These are phyloP conservation scores for Vachellia pachyceras DNA, from an alignment of 306 rosid species.

Conservation along the genomic window DNA sequence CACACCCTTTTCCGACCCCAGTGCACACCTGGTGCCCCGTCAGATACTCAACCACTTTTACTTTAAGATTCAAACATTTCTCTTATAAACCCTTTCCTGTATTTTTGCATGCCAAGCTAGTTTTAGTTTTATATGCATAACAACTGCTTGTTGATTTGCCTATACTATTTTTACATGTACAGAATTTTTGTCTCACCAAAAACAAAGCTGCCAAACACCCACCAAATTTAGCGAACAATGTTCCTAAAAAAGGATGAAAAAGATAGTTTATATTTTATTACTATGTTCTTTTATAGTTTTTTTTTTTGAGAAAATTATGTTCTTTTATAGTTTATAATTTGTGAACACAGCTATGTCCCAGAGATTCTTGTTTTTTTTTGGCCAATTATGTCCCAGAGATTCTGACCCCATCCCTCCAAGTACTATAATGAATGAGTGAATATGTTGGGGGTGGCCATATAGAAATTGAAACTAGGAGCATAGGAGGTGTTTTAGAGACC, in stretches of 20 bases:
- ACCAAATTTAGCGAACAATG: slow-evolving; percentile 12
- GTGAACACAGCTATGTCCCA: slow-evolving; percentile 14
- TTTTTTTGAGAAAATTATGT: too few relatives aligned
- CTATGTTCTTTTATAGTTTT: too few relatives aligned
- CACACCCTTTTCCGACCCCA: slow-evolving; percentile 17
- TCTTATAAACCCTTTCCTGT: neutral
- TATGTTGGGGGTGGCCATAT: slow-evolving; percentile 33
- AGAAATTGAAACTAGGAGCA: slow-evolving; percentile 28
- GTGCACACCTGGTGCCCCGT: slow-evolving; percentile 33
- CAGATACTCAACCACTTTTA: slow-evolving; percentile 33
- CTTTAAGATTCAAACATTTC: slow-evolving; percentile 29
- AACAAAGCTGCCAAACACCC: slow-evolving; percentile 16
- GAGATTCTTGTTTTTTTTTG: too few relatives aligned
- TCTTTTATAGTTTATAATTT: neutral
- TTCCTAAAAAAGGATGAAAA: neutral
- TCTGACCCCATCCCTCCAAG: slow-evolving; percentile 13
- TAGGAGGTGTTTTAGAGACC: slow-evolving; percentile 37
- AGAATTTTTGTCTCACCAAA: neutral
- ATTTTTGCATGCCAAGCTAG: slow-evolving; percentile 26
- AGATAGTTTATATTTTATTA: neutral
- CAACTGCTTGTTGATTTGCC: too few relatives aligned
- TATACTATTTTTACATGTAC: too few relatives aligned
- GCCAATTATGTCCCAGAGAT: too few relatives aligned
- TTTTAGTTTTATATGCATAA: too few relatives aligned
- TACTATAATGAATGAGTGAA: slow-evolving; percentile 11